Conservation (phyloP, 306 rosid genomes). For the Hippophae tibetana region DNA sequence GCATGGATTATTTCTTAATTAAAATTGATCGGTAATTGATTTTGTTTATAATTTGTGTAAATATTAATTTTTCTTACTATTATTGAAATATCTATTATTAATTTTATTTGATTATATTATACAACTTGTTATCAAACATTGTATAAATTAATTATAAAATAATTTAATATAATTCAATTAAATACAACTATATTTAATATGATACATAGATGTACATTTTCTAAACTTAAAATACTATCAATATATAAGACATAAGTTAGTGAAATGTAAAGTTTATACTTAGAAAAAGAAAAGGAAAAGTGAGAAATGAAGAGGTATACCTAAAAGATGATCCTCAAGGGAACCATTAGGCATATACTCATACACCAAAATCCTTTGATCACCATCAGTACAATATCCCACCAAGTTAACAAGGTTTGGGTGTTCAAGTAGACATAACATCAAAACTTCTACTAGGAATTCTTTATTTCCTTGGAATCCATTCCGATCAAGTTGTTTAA, state of each 20-base stretch:
- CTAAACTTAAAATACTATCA: no score
- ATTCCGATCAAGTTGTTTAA: slow-evolving; percentile 84
- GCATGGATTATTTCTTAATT: no score
- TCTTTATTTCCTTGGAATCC: slow-evolving; percentile 93
- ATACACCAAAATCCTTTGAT: slow-evolving; percentile 73
- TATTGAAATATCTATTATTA: no score
- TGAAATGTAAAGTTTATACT: neutral
- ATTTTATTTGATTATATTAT: no score
- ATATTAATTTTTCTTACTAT: no score
- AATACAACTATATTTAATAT: no score
- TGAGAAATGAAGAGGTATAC: slow-evolving; percentile 22
- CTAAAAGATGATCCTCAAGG: slow-evolving; percentile 85
- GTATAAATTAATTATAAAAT: no score
- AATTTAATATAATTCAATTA: no score
- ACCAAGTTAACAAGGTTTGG: slow-evolving; percentile 76
- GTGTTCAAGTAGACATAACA: slow-evolving; percentile 75
- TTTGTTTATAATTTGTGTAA: no score
- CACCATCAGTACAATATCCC: slow-evolving; percentile 83
- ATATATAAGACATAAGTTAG: neutral
- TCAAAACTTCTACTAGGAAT: slow-evolving; percentile 86
- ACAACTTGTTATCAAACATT: no score
- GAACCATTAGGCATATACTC: slow-evolving; percentile 84
- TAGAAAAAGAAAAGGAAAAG: no score
- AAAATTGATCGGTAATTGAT: no score
- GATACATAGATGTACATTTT: neutral